phyloP scores from a whole-genome alignment of 176 grass and related monocot species.

The Saccharum spontaneum region DNA sequence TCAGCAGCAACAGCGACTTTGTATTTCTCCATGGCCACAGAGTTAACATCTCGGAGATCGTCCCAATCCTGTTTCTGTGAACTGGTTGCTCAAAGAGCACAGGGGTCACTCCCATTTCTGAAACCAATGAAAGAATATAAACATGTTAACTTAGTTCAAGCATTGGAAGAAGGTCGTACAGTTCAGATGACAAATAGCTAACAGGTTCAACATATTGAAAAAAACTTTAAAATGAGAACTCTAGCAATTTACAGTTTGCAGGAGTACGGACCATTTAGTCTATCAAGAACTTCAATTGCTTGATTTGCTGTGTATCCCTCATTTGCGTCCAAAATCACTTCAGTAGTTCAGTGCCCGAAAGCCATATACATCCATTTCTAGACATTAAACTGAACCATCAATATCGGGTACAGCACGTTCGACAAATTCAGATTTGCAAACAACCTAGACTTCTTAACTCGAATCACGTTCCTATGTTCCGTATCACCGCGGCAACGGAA shows the following conservation, averaged over 20 bases:
- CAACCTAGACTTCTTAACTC: not conserved
- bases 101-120: slow-evolving; percentile 89
- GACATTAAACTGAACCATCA: not conserved
- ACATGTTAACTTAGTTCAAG: slow-evolving; percentile 3
- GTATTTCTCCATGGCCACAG: slow-evolving; percentile 75
- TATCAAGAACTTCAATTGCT: slow-evolving; percentile 93
- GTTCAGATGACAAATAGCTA: not conserved
- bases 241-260: not conserved
- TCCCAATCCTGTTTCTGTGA: slow-evolving; percentile 82
- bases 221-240: not conserved
- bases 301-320: slow-evolving; percentile 80
- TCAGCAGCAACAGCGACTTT: slow-evolving; percentile 80
- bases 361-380: not conserved
- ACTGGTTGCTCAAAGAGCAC: slow-evolving; percentile 95
- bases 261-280: slow-evolving; percentile 63
- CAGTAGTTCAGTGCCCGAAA: not conserved
- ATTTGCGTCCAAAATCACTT: slow-evolving; percentile 72
- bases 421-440: not conserved
- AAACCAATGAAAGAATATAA: slow-evolving; percentile 1
- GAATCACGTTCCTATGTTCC: not conserved
- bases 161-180: not conserved
- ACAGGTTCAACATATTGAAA: not conserved
- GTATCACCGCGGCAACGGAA: not conserved
- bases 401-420: not conserved
- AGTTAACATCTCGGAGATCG: slow-evolving; percentile 68